Evolutionary conservation across 1,284 basidiomycete species (phyloP), one percentile per base, ranked within the genome.

Genomic region (Bjerkandera adusta): DNA sequence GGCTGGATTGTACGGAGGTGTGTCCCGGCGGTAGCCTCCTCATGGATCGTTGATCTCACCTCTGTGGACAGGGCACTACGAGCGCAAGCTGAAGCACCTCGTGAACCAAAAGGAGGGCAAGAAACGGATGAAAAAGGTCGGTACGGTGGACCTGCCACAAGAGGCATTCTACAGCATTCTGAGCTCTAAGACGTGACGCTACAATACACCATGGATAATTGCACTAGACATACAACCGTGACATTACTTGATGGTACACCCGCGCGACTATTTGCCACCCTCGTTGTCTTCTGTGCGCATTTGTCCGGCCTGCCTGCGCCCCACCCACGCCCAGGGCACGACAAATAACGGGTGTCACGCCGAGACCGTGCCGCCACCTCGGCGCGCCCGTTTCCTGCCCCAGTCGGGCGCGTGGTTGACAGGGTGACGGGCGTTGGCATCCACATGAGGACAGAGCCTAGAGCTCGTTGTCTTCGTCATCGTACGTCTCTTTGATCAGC

Each of bases 91-190:
- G 73, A 95, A 97, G 68, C 89, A 92, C 57, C 76, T 97, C 18
- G 82, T 91, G 61, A 92, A 92, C 64, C 93, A 97, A 65, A 96
- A 95, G 68, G 91, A 91, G 63, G 85, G 90, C 41, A 96, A 96
- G 68, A 81, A 83, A 49, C 75, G 76, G 48, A 85, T 97, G 77
- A 95, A 94, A 68, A 79, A 77, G 50, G 72, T 94, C 34, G 92
- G 92, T n/a, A 83, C 74, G 50, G 88, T 95, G 49, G 87, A 94
- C 53, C 76, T 96, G 36, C 91, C 92, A 22, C 92, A 95, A 60
- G 88, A 92, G 58, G 92, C 92, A 1, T 96, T 95, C 74, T 94
- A 85, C 66, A 80, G 90, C 55, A 85, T 94, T 47, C 71, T 95
- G 46, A 77, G 79, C 37, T 82, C 80, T 24, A 77, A 70, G 57